Base-by-base conservation (phyloP, 495 filamentous ascomycete genomes). In the Penicillium canescens region DNA sequence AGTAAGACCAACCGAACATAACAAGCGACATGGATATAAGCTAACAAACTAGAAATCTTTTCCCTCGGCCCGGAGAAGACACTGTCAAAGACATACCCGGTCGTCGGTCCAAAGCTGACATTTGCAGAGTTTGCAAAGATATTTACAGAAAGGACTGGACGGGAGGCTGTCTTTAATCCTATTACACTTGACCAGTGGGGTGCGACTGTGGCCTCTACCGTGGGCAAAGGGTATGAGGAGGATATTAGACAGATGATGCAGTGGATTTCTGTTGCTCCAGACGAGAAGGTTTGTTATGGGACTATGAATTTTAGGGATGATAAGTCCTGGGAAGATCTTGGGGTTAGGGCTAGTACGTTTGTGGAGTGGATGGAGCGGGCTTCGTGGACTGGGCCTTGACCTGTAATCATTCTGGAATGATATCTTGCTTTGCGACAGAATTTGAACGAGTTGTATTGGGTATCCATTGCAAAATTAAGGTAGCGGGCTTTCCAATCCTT, bases 241-340 rank as follows among this genome's bases (percentile, higher is more conserved):
- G 62, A 65, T 46, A 45, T 48, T 26, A 37, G 28, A 10, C 42
- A 65, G 43, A 65, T 65, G 62, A 65, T 65, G 61, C 44, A 61
- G 39, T 59, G 62, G 62, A 24, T 41, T 49, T 50, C 52, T 4
- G 49, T 59, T 14, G 47, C 54, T 34, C 62, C 62, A 34, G 46
- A 20, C 9, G 55, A 65, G 18, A 61, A 52, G 50, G 42, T 51
- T 18, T 56, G 55, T 47, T 59, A 61, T 45, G 62, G 61, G 11
- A 43, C 61, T 7, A 31, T 61, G 14, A 16, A 49, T 36, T 46
- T 13, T 10, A 52, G 42, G 18, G 39, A 35, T 23, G 55, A 61
- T n/a, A 10, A 16, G 26, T 48, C 58, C 3, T 52, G 37, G 9
- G 46, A 57, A 37, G 62, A 65, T 18, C 42, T 65, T 6, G 55